Base-by-base conservation (phyloP, 352 stramenopile genomes). In the Globisporangium acanthophoron region DNA sequence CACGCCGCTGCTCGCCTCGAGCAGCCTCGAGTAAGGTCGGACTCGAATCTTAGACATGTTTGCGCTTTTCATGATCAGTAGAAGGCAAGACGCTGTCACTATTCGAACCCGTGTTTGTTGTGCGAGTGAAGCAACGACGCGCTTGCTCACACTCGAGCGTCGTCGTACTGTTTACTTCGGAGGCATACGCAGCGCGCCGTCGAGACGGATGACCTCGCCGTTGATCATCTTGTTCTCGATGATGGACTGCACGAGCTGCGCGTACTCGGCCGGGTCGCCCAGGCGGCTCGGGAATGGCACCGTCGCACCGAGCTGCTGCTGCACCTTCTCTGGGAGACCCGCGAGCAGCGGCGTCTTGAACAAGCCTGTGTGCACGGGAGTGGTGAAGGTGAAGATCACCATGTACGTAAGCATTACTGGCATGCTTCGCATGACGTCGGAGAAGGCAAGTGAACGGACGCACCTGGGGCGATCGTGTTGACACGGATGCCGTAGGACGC, bases 181-280 rank as follows among this genome's bases (percentile, higher is more conserved):
- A 20, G 84, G 87, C 96, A 99, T 99, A 53, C 97, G 86, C 21
- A 99, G 71, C 9, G 91, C 97, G 35, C 97, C 97, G 71, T 99
- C 97, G 27, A 99, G 78, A 43, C 97, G 89, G 69, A 99, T 99
- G 2, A 94, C 90, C 74, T 99, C 96, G 54, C 97, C 97, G 68
- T 99, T 99, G 46, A 99, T 76, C 91, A 99, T 98, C 59, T 89
- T 90, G 82, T 99, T 99, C 58, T 97, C 84, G 56, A 99, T 88
- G 67, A 99, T 99, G 24, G 79, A 67, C 55, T 96, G 87, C 52
- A 97, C 96, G 37, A 99, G 76, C 58, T 97, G 81, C 12, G 94
- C 96, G 73, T 96, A 99, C 70, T 99, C 96, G 55, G 96, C 80
- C 15, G 97, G 96, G 40, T 96, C 80, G 18, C 97, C 97, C 13